Conservation (phyloP, 1,139 yeast genomes). For the Suhomyces chickasaworum region DNA sequence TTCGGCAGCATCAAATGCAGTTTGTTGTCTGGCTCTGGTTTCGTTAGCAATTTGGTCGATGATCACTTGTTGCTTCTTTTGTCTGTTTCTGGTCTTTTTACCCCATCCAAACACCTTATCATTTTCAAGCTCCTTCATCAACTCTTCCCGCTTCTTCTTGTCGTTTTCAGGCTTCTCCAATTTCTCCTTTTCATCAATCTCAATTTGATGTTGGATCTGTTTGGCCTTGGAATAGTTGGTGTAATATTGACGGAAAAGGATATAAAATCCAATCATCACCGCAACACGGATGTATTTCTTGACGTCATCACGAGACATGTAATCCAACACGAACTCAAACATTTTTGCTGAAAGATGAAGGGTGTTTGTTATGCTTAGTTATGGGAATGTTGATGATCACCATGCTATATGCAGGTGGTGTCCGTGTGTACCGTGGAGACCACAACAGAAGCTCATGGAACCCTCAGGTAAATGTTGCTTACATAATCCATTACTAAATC, state of each 20-base stretch:
- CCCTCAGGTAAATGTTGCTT: background rate
- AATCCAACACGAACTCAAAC: conserved; percentile 41
- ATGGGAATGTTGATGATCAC: background rate
- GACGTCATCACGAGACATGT: conserved; percentile 38
- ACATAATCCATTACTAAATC: background rate
- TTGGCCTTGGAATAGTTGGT: conserved; percentile 49
- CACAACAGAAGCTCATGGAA: background rate
- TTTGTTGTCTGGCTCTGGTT: conserved; percentile 45
- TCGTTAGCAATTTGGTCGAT: conserved; percentile 51
- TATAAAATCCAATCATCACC: conserved; percentile 38
- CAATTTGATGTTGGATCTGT: conserved; percentile 54
- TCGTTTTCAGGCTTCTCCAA: conserved; percentile 37
- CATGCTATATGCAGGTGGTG: conserved; percentile 13
- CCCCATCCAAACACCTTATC: conserved; percentile 78
- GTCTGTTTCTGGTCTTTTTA: conserved; percentile 62
- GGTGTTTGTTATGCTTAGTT: background rate
- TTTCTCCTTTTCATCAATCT: conserved; percentile 47
- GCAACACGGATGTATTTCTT: conserved; percentile 42
- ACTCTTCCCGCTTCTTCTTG: conserved; percentile 32
- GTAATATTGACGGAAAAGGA: conserved; percentile 41
- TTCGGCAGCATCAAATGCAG: conserved; percentile 56
- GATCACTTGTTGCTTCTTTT: conserved; percentile 54
- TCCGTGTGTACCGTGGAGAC: background rate
- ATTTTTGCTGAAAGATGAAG: conserved; percentile 11
- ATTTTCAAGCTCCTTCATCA: conserved; percentile 31